Percentiles rank a stretch among this genome's conserved stretches.
Evolutionary conservation across 768 basidiomycete genomes (phyloP).

Genomic region (Kwoniella sp.): DNA sequence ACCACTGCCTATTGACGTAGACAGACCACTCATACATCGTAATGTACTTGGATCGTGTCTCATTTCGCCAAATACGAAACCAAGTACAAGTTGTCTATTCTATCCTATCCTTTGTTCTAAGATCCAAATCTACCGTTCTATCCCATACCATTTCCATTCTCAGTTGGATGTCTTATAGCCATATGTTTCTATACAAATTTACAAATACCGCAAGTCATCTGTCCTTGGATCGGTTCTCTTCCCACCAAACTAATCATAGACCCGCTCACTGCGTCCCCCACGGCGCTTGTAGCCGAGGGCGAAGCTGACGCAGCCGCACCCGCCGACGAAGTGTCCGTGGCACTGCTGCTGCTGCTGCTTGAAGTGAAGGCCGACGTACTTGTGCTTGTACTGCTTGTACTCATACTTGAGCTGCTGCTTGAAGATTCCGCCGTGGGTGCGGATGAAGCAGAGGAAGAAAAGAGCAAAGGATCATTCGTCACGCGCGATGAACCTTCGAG

Average conservation of each 20-base stretch:
- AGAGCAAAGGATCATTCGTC: not conserved
- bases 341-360: not conserved
- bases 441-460: not conserved
- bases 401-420: constrained; percentile 1
- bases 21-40: too few relatives aligned
- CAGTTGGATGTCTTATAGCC: too few relatives aligned
- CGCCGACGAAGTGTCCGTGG: not conserved
- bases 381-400: not conserved
- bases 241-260: not conserved
- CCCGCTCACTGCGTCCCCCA: not conserved
- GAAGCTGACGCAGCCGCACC: not conserved
- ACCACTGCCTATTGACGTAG: too few relatives aligned
- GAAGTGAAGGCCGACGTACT: not conserved
- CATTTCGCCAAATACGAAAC: too few relatives aligned
- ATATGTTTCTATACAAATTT: not conserved
- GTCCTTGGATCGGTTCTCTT: not conserved
- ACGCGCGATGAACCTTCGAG: constrained; percentile 14
- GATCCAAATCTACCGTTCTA: constrained; percentile 3
- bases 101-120: too few relatives aligned
- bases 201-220: not conserved
- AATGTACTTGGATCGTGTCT: too few relatives aligned
- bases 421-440: not conserved
- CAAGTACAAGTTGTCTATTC: too few relatives aligned
- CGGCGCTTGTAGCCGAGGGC: not conserved
- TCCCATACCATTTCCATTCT: not conserved